Base-by-base conservation (phyloP, 306 rosid genomes). In the Purshia tridentata region DNA sequence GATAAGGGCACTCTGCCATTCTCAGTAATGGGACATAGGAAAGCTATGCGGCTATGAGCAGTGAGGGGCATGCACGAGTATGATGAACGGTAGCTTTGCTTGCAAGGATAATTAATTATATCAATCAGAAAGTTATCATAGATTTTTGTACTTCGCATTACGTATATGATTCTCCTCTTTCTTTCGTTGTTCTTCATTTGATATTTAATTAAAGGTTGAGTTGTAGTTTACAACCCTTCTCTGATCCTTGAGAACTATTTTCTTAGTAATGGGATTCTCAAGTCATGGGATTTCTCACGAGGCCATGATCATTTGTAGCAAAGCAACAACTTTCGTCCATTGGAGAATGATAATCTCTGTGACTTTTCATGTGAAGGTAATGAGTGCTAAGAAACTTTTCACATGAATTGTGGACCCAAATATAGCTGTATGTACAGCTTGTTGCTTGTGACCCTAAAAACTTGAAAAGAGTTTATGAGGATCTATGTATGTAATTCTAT, bases 321-420 rank as follows among this genome's bases (percentile, higher is more conserved):
- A 14, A 58, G 64, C 10, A 58, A 42, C 64, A 29, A 3, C 35
- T 44, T 44, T 44, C 20, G 56, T 15, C 18, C 56, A 14, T 51
- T 51, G 11, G 56, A 11, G 51, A n/a, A 14, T 51, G 20, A 51
- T 51, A 51, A 16, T 16, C 6, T 41, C 23, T 42, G 40, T 3
- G 29, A 40, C 67, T 40, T 62, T 4, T 62, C 49, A 62, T 62
- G 67, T 63, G 67, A 63, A 8, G 50, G 7, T 49, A 41, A 37
- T 41, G 67, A 63, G 67, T 63, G 67, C 50, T 13, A 59, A 4
- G 15, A 1, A 9, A 23, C 9, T 15, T 67, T 35, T 29, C 58
- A 67, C 72, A 67, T 67, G 72, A 67, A 67, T 67, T 40, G 37
- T 23, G 72, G 14, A 44, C 58, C 58, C 72, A 29, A 4, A 4